Percentiles rank a stretch among this genome's conserved stretches.
phyloP scores from a whole-genome alignment of 2,329 filamentous ascomycete species.

The Sarocladiaceae sp. region DNA sequence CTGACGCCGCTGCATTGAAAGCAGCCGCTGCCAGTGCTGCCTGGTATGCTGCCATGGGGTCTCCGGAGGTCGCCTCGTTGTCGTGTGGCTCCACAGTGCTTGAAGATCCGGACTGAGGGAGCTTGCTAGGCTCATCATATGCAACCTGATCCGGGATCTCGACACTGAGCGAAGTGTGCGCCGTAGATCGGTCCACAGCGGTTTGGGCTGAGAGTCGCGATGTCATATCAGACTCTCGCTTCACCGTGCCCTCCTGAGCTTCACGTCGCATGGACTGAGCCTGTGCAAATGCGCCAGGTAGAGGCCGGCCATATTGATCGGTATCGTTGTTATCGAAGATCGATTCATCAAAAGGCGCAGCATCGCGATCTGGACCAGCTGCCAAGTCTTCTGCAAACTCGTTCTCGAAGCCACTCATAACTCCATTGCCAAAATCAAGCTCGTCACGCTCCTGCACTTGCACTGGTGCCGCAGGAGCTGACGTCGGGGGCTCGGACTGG shows the following conservation, averaged over 20 bases:
- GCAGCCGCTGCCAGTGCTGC: constrained; percentile 80
- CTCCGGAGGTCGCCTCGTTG: background rate
- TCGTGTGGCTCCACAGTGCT: constrained; percentile 9
- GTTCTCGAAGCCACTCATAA: constrained; percentile 44
- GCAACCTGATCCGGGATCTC: constrained; percentile 16
- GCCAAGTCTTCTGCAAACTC: constrained; percentile 44
- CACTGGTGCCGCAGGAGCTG: background rate
- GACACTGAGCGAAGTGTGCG: constrained; percentile 46
- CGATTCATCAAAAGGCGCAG: constrained; percentile 64
- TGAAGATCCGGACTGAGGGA: background rate
- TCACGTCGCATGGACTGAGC: constrained; percentile 43
- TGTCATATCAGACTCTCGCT: constrained; percentile 42
- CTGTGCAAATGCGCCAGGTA: constrained; percentile 53
- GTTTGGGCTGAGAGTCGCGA: constrained; percentile 41
- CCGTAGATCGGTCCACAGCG: constrained; percentile 42
- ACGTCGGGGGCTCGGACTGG: background rate
- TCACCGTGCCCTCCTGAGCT: constrained; percentile 23
- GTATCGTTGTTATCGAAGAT: constrained; percentile 68
- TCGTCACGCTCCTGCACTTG: constrained; percentile 37
- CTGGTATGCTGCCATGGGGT: constrained; percentile 64
- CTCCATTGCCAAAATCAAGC: constrained; percentile 63
- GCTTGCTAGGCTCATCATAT: constrained; percentile 9
- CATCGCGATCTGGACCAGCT: constrained; percentile 39
- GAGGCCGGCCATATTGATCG: constrained; percentile 56
- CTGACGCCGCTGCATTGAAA: constrained; percentile 68